Evolutionary conservation across 441 rosid genomes (phyloP), one percentile per base, ranked within the genome.

Genomic region (Lepidium campestre): DNA sequence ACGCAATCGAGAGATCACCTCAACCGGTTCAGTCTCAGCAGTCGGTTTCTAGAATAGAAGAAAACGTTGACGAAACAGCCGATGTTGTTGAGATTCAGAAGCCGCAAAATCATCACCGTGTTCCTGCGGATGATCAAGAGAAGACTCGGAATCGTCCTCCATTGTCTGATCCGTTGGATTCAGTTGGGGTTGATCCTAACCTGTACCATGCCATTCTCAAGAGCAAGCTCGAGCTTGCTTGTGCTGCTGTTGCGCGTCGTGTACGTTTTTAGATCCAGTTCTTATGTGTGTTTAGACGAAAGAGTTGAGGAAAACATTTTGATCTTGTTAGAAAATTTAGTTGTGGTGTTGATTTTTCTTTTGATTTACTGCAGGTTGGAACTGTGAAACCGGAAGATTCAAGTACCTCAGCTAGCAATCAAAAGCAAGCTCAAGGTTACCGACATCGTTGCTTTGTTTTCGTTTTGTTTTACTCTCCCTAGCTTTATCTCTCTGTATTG

Each of bases 181-280:
- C 66, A 58, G 65, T 31, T 31, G 71, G 40, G n/a, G 63, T 62
- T 25, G 83, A 79, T 69, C 54, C 83, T 44, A 88, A 83, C 19
- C 85, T 78, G 49, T 71, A 79, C 72, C 88, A 61, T n/a, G 90
- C 85, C 77, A 57, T 81, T 72, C 97, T 93, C 70, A 87, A 86
- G 72, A 77, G 71, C 71, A 81, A 79, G 72, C 96, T 90, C 42
- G 82, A 90, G 65, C 85, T 79, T 5, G 91, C 92, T 19, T 87
- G 97, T 44, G 93, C 96, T 58, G 96, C 90, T 32, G 91, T 77
- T 48, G 96, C 89, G 57, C 87, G 74, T 56, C 77, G 78, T 68
- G 98, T 90, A 81, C 62, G 66, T 54, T 65, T 20, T 52, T 65
- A 12, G 12, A 17, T 49, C 19, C 25, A 36, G 41, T 8, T 40